A percentile compares a stretch with the other conserved stretches of the same genome.
phyloP scores from a whole-genome alignment of 2,329 filamentous ascomycete genomes.

The Microcyclospora pomicola region DNA sequence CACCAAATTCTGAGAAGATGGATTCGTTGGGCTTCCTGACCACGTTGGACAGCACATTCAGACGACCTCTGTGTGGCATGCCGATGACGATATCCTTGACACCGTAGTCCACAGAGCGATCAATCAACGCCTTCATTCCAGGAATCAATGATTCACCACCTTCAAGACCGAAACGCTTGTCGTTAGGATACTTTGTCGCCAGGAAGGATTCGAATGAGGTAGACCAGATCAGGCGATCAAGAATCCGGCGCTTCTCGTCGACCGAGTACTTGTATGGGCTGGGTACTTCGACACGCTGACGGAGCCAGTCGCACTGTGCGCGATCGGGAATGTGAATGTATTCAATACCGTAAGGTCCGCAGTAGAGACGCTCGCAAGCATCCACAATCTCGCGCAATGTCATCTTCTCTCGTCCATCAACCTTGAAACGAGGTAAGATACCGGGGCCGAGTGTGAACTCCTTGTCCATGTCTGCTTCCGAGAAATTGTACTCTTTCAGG shows the following conservation, averaged over 20 bases:
- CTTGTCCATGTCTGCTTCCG: constrained; percentile 80
- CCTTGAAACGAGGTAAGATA: constrained; percentile 88
- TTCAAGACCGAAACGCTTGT: constrained; percentile 97
- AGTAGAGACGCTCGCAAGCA: constrained; percentile 90
- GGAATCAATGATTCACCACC: constrained; percentile 94
- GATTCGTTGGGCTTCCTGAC: constrained; percentile 99
- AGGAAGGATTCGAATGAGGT: constrained; percentile 94
- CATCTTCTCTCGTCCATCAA: constrained; percentile 84
- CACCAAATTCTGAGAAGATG: constrained; percentile 96
- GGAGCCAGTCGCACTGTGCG: constrained; percentile 95
- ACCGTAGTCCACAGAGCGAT: constrained; percentile 94
- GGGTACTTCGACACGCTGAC: constrained; percentile 86
- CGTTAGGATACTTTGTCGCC: constrained; percentile 96
- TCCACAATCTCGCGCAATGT: constrained; percentile 85
- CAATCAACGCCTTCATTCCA: constrained; percentile 98
- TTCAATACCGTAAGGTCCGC: constrained; percentile 91
- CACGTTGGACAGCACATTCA: constrained; percentile 96
- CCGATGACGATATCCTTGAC: constrained; percentile 99
- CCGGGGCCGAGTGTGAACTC: constrained; percentile 88
- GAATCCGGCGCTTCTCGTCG: constrained; percentile 93
- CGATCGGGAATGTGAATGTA: constrained; percentile 98
- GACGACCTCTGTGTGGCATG: constrained; percentile 96
- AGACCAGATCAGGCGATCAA: constrained; percentile 96
- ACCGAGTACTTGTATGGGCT: constrained; percentile 93
- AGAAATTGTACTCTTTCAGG: constrained; percentile 89